Evolutionary conservation across 176 grass and related monocot species (phyloP).

Genomic region (Aegilops speltoides): DNA sequence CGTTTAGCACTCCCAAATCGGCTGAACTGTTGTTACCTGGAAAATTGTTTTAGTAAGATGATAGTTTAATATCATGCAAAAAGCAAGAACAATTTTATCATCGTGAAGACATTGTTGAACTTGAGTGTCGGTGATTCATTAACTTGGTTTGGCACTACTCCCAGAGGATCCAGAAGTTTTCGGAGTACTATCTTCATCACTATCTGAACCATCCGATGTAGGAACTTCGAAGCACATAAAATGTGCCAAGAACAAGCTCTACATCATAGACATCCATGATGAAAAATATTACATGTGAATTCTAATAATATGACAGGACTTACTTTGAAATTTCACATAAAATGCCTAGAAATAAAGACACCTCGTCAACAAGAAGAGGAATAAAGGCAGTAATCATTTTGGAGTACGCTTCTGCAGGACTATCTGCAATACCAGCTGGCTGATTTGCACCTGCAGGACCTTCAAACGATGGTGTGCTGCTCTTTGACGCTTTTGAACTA

Average conservation of each 20-base stretch:
- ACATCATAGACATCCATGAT: conserved; percentile 23
- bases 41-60: conserved; percentile 22
- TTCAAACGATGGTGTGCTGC: conserved; percentile 63
- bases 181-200: conserved; percentile 26
- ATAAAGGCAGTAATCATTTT: conserved; percentile 90
- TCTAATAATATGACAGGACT: neutral
- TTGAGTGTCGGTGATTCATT: conserved; percentile 5
- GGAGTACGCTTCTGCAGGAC: conserved; percentile 72
- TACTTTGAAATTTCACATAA: conserved; percentile 20
- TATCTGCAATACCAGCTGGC: conserved; percentile 56
- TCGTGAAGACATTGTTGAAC: neutral
- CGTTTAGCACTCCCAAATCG: conserved; percentile 61
- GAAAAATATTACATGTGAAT: neutral
- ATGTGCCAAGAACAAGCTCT: conserved; percentile 95
- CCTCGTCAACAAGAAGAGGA: conserved; percentile 95
- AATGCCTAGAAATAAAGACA: conserved; percentile 23
- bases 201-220: conserved; percentile 37
- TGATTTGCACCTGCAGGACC: conserved; percentile 57
- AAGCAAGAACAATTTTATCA: conserved; percentile 13
- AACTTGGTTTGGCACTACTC: conserved; percentile 44
- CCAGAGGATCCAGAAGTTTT: conserved; percentile 33
- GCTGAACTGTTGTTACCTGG: conserved; percentile 50
- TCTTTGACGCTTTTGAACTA: conserved; percentile 72
- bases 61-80: conserved; percentile 15
- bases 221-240: conserved; percentile 97